Conservation (phyloP, 768 basidiomycete species). For the Neoboletus subvelutipes region DNA sequence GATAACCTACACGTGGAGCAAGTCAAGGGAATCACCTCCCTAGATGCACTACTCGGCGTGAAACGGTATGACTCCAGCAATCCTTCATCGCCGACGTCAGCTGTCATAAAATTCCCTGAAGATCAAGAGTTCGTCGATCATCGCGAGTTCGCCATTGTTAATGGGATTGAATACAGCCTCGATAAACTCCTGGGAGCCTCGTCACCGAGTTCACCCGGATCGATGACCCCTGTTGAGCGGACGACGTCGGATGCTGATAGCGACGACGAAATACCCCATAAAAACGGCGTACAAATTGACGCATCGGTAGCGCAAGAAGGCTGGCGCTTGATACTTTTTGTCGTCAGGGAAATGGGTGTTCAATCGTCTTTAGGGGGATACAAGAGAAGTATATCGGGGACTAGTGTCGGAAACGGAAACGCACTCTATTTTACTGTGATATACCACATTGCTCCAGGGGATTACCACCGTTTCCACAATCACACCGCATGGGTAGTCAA, state of each 20-base stretch:
- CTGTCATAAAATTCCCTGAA: slow-evolving; percentile 40
- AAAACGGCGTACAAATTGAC: slow-evolving; percentile 69
- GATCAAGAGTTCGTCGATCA: slow-evolving; percentile 72
- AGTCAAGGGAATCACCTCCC: slow-evolving; percentile 95
- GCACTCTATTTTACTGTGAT: slow-evolving; percentile 91
- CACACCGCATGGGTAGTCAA: slow-evolving; percentile 98
- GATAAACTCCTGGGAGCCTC: slow-evolving; percentile 76
- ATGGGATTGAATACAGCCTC: slow-evolving; percentile 95
- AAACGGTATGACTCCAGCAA: slow-evolving; percentile 47
- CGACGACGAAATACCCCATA: slow-evolving; percentile 40
- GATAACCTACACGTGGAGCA: slow-evolving; percentile 82
- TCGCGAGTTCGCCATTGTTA: slow-evolving; percentile 91
- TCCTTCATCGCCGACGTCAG: slow-evolving; percentile 41
- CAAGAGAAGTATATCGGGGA: slow-evolving; percentile 41
- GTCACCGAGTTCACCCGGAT: slow-evolving; percentile 41
- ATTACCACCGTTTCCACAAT: slow-evolving; percentile 97
- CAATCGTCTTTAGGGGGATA: slow-evolving; percentile 36
- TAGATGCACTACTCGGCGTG: slow-evolving; percentile 88
- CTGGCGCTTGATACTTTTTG: slow-evolving; percentile 66
- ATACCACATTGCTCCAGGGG: slow-evolving; percentile 97
- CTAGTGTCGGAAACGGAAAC: slow-evolving; percentile 68
- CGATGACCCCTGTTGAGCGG: slow-evolving; percentile 30
- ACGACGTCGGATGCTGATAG: slow-evolving; percentile 21
- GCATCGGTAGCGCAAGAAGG: slow-evolving; percentile 67
- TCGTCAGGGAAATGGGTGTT: slow-evolving; percentile 72